These are phyloP conservation scores for Tylopilus balloui DNA, from an alignment of 768 basidiomycete species.

Conservation along the genomic window DNA sequence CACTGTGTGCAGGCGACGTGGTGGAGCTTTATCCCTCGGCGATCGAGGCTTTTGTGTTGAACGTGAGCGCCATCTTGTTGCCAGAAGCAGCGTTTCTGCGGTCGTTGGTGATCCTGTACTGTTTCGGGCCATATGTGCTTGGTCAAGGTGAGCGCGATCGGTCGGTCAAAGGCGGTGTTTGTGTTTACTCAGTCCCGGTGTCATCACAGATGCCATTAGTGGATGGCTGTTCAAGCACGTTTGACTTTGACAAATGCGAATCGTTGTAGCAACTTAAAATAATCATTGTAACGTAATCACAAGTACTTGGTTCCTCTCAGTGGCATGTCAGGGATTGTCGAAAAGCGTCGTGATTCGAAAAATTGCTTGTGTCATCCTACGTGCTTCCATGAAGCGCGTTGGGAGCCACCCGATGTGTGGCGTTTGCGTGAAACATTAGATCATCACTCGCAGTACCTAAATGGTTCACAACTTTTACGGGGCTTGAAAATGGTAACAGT, in stretches of 20 bases:
- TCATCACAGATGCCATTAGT: slow-evolving; percentile 10
- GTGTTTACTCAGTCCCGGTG: neutral
- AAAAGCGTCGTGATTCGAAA: neutral
- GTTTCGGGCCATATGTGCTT: slow-evolving; percentile 11
- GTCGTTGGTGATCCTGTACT: slow-evolving; percentile 14
- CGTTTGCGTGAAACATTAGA: too few relatives aligned
- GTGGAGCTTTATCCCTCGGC: slow-evolving; percentile 13
- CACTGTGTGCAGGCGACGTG: slow-evolving; percentile 8
- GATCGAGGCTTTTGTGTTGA: slow-evolving; percentile 11
- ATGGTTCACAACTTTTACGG: neutral
- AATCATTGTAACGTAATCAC: neutral
- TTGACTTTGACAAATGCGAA: neutral
- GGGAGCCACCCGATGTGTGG: neutral
- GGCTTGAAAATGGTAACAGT: neutral
- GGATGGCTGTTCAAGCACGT: slow-evolving; percentile 9
- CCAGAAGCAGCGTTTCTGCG: slow-evolving; percentile 11
- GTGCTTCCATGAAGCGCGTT: neutral
- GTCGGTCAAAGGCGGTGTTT: neutral
- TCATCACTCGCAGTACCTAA: slow-evolving; percentile 25
- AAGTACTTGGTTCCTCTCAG: neutral
- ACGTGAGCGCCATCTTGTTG: slow-evolving; percentile 3
- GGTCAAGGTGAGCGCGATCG: slow-evolving; percentile 7
- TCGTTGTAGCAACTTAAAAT: neutral
- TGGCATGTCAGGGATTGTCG: too few relatives aligned
- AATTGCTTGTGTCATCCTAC: neutral